Evolutionary conservation across 108 stramenopile genomes (phyloP), one percentile per base, ranked within the genome.

Genomic region (Schizochytrium sp.): DNA sequence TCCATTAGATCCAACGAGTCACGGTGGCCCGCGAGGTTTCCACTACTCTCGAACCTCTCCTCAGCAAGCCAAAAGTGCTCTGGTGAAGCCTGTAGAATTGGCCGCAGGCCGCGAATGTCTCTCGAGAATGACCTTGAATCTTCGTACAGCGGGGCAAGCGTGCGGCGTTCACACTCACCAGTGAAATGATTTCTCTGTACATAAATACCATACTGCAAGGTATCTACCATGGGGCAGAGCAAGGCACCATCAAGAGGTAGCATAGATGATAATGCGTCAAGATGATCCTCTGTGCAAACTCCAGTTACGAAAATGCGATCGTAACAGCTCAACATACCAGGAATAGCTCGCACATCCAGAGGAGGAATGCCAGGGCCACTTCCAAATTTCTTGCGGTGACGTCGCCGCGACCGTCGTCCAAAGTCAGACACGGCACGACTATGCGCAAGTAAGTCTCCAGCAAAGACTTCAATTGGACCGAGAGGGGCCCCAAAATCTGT

Each of bases 291-390:
- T 5, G 76, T 40, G 53, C 76, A 83, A 56, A 83, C 76, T 83
- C 76, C 76, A 56, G 76, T 83, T 10, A 49, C 47, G 76, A 83
- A 83, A 83, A 83, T 83, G 47, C 76, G 76, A 2, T 83, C 76
- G 55, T 83, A 83, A 0, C 53, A n/a, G 5, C n/a, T 13, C 28
- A 83, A 40, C 76, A 83, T 83, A 10, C 76, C 76, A 10, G 76
- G 76, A 42, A 83, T 83, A 50, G 40, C 76, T 1, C 64, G 64
- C 64, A 44, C 44, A 38, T 69, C 64, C 28, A 28, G 28, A 38
- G 64, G 42, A 69, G 40, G 64, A 44, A 44, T 7, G 40, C 64
- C 12, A 44, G 64, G 19, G 44, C 64, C 12, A 15, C 28, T 44
- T 69, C 64, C 64, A 83, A 55, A 53, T 53, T 83, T 83, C 28